These are phyloP conservation scores for Lepidopterella palustris DNA, from an alignment of 495 filamentous ascomycete genomes.

Conservation along the genomic window DNA sequence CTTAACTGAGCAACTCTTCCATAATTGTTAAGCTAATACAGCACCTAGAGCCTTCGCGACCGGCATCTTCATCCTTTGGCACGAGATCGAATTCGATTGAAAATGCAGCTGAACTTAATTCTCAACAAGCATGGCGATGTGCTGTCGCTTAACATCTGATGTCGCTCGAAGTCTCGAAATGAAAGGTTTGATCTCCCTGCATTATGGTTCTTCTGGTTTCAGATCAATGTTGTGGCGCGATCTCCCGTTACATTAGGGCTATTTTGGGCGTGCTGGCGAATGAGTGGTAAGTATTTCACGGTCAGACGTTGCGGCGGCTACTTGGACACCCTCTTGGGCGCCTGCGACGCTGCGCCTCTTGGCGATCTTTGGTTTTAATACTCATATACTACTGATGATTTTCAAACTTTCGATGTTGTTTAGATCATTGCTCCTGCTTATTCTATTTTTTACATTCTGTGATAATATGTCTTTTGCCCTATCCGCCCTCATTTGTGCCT, in stretches of 20 bases:
- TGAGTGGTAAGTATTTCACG: background rate
- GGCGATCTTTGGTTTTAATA: background rate
- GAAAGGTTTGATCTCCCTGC: no score
- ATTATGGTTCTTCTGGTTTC: background rate
- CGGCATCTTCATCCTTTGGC: no score
- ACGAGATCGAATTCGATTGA: no score
- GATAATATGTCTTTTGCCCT: background rate
- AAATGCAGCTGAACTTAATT: no score
- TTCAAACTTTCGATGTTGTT: background rate
- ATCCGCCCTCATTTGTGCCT: background rate
- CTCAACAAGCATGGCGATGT: no score
- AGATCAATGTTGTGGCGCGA: background rate
- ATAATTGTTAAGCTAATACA: no score
- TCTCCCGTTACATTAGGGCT: background rate
- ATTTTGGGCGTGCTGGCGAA: conserved; percentile 1
- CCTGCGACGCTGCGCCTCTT: background rate
- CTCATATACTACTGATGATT: background rate
- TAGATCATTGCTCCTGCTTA: background rate
- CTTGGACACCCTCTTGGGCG: background rate
- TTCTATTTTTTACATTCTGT: background rate
- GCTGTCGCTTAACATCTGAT: no score
- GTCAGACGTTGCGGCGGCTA: background rate
- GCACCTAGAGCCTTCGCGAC: no score
- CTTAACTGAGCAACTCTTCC: no score
- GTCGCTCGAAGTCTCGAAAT: no score